phyloP scores from a whole-genome alignment of 768 basidiomycete species.

The Mycena rebaudengoi region DNA sequence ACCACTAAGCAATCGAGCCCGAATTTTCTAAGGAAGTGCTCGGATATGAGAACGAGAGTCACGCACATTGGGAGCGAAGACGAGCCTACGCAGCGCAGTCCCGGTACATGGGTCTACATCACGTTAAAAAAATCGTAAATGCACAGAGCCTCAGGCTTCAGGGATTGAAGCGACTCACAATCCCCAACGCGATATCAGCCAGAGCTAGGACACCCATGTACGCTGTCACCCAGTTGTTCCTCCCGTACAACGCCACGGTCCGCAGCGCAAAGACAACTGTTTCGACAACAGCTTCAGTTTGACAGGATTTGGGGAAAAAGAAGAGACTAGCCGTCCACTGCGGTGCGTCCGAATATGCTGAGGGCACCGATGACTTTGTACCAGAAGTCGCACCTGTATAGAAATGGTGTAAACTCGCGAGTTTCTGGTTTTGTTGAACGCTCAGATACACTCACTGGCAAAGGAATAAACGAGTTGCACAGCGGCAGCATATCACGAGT shows the following conservation, averaged over 20 bases:
- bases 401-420: too few species aligned
- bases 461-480: background rate
- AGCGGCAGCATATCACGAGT: too few species aligned
- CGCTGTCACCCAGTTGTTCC: slow-evolving; percentile 26
- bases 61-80: slow-evolving; percentile 26
- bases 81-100: slow-evolving; percentile 32
- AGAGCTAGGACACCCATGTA: slow-evolving; percentile 35
- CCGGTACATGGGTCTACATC: slow-evolving; percentile 33
- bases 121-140: background rate
- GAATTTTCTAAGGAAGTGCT: background rate
- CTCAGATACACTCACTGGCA: too few species aligned
- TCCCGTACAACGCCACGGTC: slow-evolving; percentile 36
- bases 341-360: slow-evolving; percentile 9
- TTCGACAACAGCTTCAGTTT: slow-evolving; percentile 5
- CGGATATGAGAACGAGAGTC: background rate
- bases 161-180: too few species aligned
- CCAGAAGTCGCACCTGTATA: slow-evolving; percentile 11
- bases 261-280: slow-evolving; percentile 19
- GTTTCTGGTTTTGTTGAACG: background rate
- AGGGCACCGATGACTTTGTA: slow-evolving; percentile 15
- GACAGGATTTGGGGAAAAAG: background rate
- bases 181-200: slow-evolving; percentile 32
- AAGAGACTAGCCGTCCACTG: slow-evolving; percentile 3
- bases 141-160: too few species aligned
- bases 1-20: background rate